Evolutionary conservation across 225 moss, liverwort and hornwort genomes (phyloP).

Genomic region (Asterella californica): DNA sequence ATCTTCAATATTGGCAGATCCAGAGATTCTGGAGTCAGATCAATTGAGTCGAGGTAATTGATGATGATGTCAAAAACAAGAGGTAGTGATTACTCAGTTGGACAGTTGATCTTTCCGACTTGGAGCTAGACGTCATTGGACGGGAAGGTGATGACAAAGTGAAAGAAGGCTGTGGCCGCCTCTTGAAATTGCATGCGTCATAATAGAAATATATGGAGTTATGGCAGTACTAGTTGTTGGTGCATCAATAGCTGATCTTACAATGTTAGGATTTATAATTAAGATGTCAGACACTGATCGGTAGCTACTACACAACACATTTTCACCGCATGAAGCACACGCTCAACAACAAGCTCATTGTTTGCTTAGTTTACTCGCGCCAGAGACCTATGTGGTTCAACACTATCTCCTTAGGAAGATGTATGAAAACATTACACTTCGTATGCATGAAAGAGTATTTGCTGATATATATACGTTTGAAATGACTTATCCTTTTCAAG

Average conservation of each 20-base stretch:
- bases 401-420: slow-evolving; percentile 24
- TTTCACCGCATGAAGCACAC: neutral
- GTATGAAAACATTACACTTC: slow-evolving; percentile 25
- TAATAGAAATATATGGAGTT: slow-evolving; percentile 14
- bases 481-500: no score
- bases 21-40: neutral
- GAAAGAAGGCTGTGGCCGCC: neutral
- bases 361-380: slow-evolving; percentile 17
- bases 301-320: neutral
- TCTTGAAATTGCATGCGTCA: slow-evolving; percentile 15
- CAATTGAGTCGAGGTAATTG: neutral
- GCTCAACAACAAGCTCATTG: slow-evolving; percentile 4
- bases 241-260: slow-evolving; percentile 15
- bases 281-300: slow-evolving; percentile 13
- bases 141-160: neutral
- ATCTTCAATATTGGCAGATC: neutral
- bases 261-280: slow-evolving; percentile 28
- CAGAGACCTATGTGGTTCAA: slow-evolving; percentile 11
- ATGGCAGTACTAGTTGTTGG: slow-evolving; percentile 25
- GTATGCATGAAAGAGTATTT: slow-evolving; percentile 32
- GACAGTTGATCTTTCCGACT: neutral
- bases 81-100: neutral
- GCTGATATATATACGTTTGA: slow-evolving; percentile 8
- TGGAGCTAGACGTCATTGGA: neutral
- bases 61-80: neutral